phyloP scores from a whole-genome alignment of 805 yeast species.

The Saturnispora hagleri region DNA sequence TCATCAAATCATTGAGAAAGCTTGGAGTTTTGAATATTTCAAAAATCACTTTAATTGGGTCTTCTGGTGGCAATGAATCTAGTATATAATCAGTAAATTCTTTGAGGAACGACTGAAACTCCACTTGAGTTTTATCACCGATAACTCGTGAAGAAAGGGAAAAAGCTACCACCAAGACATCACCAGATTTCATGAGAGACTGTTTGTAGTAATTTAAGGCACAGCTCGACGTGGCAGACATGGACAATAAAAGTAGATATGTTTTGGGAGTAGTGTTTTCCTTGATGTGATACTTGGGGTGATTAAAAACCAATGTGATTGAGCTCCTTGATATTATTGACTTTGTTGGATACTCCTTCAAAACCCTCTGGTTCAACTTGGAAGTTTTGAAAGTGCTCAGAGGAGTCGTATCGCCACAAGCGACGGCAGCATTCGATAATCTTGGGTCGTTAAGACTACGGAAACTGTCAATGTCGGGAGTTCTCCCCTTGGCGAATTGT shows the following conservation, averaged over 20 bases:
- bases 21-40: conserved; percentile 46
- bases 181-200: conserved; percentile 49
- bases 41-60: conserved; percentile 39
- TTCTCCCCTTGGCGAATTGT: conserved; percentile 35
- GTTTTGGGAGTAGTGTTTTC: conserved; percentile 16
- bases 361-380: conserved; percentile 7
- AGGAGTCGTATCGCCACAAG: conserved; percentile 12
- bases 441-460: conserved; percentile 10
- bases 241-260: conserved; percentile 48
- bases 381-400: conserved; percentile 3
- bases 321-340: conserved; percentile 26
- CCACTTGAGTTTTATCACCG: conserved; percentile 13
- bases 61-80: conserved; percentile 15
- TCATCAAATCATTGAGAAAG: conserved; percentile 44
- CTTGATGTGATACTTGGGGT: conserved; percentile 24
- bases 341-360: conserved; percentile 28
- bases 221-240: conserved; percentile 64
- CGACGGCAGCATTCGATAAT: conserved; percentile 10
- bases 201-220: conserved; percentile 57
- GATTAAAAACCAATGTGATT: conserved; percentile 36
- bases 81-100: conserved; percentile 36
- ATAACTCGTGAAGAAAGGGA: conserved; percentile 17
- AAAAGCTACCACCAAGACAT: conserved; percentile 44
- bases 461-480: conserved; percentile 28
- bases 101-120: conserved; percentile 17